Base-by-base conservation (phyloP, 148 eudicot species). In the Polygonum aviculare region DNA sequence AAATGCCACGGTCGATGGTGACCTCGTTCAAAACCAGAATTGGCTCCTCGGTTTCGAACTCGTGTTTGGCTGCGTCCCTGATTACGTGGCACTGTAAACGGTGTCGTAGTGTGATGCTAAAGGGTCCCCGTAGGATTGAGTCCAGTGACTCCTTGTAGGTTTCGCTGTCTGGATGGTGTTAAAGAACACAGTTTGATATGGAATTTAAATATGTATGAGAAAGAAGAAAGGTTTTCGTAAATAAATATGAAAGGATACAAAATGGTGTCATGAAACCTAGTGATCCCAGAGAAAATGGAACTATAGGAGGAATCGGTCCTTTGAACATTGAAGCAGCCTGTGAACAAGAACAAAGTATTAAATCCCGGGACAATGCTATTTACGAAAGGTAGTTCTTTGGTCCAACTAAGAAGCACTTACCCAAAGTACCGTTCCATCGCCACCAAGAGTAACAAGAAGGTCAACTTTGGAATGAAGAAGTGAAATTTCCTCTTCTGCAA, bases 381-480 rank as follows among this genome's bases (percentile, higher is more conserved):
- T 1, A 12, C 5, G 16, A 11, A 12, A 38, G 41, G 3, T 14
- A 22, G 19, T 54, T 67, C 9, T 6, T 35, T 67, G 45, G 21
- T 38, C 19, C 16, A 67, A 62, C 5, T 36, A 67, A 67, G 21
- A 74, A 16, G 75, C 70, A 82, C 93, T 78, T 89, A 95, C 99
- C 99, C 99, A 95, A 75, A 95, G 93, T 60, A 95, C 99, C 59
- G 99, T 95, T 80, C 99, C 99, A 83, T 95, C 99, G 41, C 98
- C 99, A 76, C 99, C 99, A 65, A 95, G 99, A 57, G 99, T 95
- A 81, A 95, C 93, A 75, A 95, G 84, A 69, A 95, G 90, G 76
- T 95, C 99, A 83, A 95, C 97, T 77, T 91, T 93, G 59, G 81
- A 81, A 83, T 95, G 99, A 75, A 95, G 85, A 55, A 77, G 84